Base-by-base conservation (phyloP, 768 basidiomycete species). In the Agaricus subrufescens region DNA sequence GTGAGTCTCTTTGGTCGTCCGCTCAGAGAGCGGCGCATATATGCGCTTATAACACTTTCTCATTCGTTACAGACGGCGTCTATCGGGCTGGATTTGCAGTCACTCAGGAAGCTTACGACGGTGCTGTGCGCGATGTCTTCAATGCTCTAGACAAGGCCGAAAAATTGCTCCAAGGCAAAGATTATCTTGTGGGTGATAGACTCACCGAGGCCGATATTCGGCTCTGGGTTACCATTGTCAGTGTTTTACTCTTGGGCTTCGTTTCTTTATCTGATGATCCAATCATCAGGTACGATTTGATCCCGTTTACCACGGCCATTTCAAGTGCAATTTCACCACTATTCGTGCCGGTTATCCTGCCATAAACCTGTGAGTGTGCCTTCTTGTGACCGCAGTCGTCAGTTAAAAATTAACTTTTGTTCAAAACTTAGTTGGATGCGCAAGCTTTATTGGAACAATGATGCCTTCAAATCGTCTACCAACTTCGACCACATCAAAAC, bases 11-110 rank as follows among this genome's bases (percentile, higher is more conserved):
- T 25, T 19, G 11, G 37, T 14, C 27, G 31, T 30, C 0, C 34
- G 19, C 26, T 53, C 42, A 11, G 25, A 34, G 39, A 14, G 10
- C 47, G 47, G 15, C 12, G 1, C 8, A 46, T 46, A 42, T 42
- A 42, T 42, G 15, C 40, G n/a, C 12, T 11, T 6, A 19, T 19
- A 19, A 38, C 37, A 14, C 7, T 38, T 38, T 14, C n/a, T 44
- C 30, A n/a, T 11, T 15, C 10, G 25, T 49, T 46, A 23, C 48
- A 91, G 89, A 89, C 62, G 89, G 91, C 9, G 91, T 96, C 10
- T 98, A 98, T 76, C 88, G 85, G 64, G 68, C 87, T 4, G 96
- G 96, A 8, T 97, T 99, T 62, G 94, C 95, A 4, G 83, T 79
- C 8, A 79, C 81, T 0, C 91, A 92, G 61, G 71, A 77, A 45